Base-by-base conservation (phyloP, 2,329 filamentous ascomycete genomes). In the Aspergillus sp. region DNA sequence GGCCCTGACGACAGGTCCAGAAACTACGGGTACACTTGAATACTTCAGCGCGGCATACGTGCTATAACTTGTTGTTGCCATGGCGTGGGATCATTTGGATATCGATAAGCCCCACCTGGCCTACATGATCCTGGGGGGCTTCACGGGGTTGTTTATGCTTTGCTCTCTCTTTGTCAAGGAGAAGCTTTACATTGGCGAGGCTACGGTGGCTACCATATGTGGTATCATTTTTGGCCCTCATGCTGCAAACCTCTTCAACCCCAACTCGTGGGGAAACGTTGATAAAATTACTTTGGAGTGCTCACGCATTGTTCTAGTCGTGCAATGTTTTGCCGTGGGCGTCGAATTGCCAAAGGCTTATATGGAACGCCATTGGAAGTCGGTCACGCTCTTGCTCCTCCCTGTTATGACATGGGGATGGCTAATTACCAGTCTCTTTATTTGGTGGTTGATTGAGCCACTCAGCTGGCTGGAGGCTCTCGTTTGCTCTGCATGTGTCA, bases 151-250 rank as follows among this genome's bases (percentile, higher is more conserved):
- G 68, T 99, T 99, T 80, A 99, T 99, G 95, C 82, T 99, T 59
- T 96, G 92, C 76, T 99, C 95, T 59, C 91, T 96, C 55, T 87
- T 98, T 71, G 96, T 99, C 79, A 99, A 99, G 82, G 95, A 99
- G 82, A 90, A 90, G 74, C 84, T 98, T 71, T 99, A 99, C 80
- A 99, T 99, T 74, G 95, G 95, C 72, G 95, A 99, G 83, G 95
- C 95, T 51, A 98, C 95, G 1, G 91, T 99, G 45, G 87, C 86
- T n/a, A 88, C 87, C 1, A 73, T 89, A 12, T 89, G 86, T 68
- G 86, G 87, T 62, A 86, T 90, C 71, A 87, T 89, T 54, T 88
- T 90, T 62, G 87, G 87, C 2, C 87, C 86, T 3, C 84, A 88
- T 74, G 86, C 84, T 3, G 85, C 87, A 41, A 79, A 86, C 63